Percentiles rank a stretch among this genome's conserved stretches.
phyloP scores from a whole-genome alignment of 2,329 filamentous ascomycete species.

The Aureobasidium sp. region DNA sequence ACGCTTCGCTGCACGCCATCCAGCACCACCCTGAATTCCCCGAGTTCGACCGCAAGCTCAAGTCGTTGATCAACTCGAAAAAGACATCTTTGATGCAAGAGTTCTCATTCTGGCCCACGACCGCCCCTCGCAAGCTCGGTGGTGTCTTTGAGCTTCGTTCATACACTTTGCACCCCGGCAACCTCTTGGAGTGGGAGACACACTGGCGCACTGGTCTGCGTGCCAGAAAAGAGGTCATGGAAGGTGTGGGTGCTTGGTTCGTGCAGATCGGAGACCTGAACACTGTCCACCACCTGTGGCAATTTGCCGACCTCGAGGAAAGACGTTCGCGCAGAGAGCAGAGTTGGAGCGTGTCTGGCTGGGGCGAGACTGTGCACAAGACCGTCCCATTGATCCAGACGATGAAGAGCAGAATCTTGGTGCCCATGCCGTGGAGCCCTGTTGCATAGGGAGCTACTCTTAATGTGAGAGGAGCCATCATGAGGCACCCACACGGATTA shows the following conservation, averaged over 20 bases:
- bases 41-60: constrained; percentile 77
- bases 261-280: constrained; percentile 97
- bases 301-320: constrained; percentile 95
- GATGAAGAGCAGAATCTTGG: constrained; percentile 90
- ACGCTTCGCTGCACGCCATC: constrained; percentile 82
- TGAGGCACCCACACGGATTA: not conserved
- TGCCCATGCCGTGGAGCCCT: constrained; percentile 95
- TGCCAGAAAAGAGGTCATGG: constrained; percentile 93
- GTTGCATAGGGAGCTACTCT: constrained; percentile 15
- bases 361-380: constrained; percentile 97
- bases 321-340: constrained; percentile 82
- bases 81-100: constrained; percentile 95
- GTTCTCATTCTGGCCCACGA: constrained; percentile 99
- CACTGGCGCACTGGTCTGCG: constrained; percentile 92
- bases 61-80: constrained; percentile 76
- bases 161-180: constrained; percentile 92
- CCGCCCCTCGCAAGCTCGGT: constrained; percentile 78
- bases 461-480: not conserved
- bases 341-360: constrained; percentile 92
- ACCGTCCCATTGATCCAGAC: constrained; percentile 93
- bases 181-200: constrained; percentile 95
- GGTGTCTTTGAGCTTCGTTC: constrained; percentile 94
- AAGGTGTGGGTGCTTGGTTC: constrained; percentile 90
- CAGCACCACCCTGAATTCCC: constrained; percentile 74
- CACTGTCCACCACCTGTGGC: constrained; percentile 96